A percentile compares a stretch with the other conserved stretches of the same genome.
Conservation (phyloP, 345 rosid genomes). For the Melastoma malabathricum region DNA sequence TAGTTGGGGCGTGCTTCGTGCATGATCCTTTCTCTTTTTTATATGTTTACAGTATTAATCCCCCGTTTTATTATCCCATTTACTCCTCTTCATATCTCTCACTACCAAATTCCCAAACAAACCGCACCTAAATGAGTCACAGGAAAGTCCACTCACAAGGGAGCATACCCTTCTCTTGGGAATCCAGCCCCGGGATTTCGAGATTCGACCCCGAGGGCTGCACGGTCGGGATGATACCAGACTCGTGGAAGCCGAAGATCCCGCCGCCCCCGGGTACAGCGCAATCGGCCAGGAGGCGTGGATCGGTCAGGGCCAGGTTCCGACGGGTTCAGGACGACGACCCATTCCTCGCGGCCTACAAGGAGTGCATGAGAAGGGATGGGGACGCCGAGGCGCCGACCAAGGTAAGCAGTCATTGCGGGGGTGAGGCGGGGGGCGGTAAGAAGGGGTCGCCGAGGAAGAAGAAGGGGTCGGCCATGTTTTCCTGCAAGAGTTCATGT, state of each 20-base stretch:
- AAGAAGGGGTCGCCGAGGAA: slow-evolving; percentile 6
- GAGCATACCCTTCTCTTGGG: slow-evolving; percentile 65
- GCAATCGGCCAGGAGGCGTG: slow-evolving; percentile 14
- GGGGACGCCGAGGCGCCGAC: not conserved
- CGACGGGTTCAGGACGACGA: slow-evolving; percentile 29
- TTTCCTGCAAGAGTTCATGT: slow-evolving; percentile 46
- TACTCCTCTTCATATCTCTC: not conserved
- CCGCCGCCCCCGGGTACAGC: slow-evolving; percentile 13
- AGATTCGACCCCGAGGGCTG: slow-evolving; percentile 15
- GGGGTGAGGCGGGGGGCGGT: slow-evolving; percentile 5
- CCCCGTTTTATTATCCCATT: not conserved
- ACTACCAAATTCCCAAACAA: not conserved
- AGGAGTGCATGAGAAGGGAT: slow-evolving; percentile 40
- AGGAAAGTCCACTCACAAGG: slow-evolving; percentile 36
- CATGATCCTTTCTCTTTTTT: no score
- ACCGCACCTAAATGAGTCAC: slow-evolving; percentile 8
- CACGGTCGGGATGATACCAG: no score
- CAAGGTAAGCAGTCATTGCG: slow-evolving; percentile 5
- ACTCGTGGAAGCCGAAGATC: slow-evolving; percentile 5
- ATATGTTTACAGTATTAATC: no score
- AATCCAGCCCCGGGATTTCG: slow-evolving; percentile 49
- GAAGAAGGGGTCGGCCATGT: slow-evolving; percentile 13
- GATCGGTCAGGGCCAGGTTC: slow-evolving; percentile 22
- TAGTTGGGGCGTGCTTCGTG: no score
- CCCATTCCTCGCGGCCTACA: slow-evolving; percentile 53